Conservation (phyloP, 768 basidiomycete species). For the Hebeloma cylindrosporum region DNA sequence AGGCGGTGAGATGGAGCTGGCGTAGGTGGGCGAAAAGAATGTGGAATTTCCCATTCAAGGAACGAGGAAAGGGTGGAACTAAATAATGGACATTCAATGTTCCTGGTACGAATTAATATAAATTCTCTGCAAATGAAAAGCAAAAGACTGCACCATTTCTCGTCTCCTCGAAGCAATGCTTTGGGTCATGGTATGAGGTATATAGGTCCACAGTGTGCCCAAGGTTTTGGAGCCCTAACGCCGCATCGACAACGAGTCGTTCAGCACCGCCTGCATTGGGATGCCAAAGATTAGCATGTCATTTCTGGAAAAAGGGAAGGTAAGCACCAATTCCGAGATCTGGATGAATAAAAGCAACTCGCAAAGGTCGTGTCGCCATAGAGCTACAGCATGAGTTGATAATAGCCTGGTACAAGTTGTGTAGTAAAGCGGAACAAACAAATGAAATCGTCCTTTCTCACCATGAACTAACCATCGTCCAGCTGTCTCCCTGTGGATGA, state of each 20-base stretch:
- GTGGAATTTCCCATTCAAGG: slow-evolving; percentile 78
- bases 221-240: slow-evolving; percentile 78
- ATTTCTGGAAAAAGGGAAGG: slow-evolving; percentile 10
- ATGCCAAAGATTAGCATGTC: slow-evolving; percentile 13
- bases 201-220: slow-evolving; percentile 89
- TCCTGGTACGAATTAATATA: slow-evolving; percentile 44
- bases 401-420: too few species aligned
- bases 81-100: slow-evolving; percentile 76
- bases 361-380: slow-evolving; percentile 17
- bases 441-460: not conserved
- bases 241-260: slow-evolving; percentile 92
- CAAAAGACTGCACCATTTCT: slow-evolving; percentile 63
- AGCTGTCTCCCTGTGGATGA: slow-evolving; percentile 10
- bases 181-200: slow-evolving; percentile 88
- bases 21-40: slow-evolving; percentile 87
- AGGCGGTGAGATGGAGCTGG: slow-evolving; percentile 77
- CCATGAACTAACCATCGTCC: slow-evolving; percentile 2
- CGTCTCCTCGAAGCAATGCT: slow-evolving; percentile 93
- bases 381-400: too few species aligned
- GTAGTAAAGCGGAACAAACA: too few species aligned
- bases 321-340: slow-evolving; percentile 88
- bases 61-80: slow-evolving; percentile 75
- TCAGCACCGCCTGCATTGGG: slow-evolving; percentile 82
- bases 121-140: not conserved
- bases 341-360: slow-evolving; percentile 87